These are phyloP conservation scores for Bisporella sp. DNA, from an alignment of 2,329 filamentous ascomycete genomes.

Conservation along the genomic window DNA sequence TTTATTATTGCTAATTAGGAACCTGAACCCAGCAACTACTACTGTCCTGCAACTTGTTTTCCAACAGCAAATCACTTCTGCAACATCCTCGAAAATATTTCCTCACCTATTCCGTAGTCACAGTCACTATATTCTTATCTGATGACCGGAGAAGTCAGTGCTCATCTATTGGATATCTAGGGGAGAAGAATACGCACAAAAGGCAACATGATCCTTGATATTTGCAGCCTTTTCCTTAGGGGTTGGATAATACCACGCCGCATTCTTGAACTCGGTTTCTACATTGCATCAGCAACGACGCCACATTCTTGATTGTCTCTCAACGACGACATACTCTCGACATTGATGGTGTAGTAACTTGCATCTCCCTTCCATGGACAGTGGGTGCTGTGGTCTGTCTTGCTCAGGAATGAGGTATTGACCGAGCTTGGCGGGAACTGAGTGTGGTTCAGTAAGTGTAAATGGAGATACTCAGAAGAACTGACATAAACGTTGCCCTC, in stretches of 20 bases:
- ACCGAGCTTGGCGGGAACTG: slow-evolving; percentile 34
- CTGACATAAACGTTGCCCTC: slow-evolving; percentile 42
- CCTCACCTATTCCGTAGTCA: slow-evolving; percentile 13
- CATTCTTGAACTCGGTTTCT: slow-evolving; percentile 34
- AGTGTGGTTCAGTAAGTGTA: slow-evolving; percentile 2
- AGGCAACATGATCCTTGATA: slow-evolving; percentile 39
- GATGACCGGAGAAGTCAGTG: neutral
- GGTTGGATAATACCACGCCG: slow-evolving; percentile 39
- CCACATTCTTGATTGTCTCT: neutral
- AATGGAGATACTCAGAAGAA: slow-evolving; percentile 9
- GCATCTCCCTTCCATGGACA: slow-evolving; percentile 42
- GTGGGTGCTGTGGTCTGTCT: slow-evolving; percentile 33
- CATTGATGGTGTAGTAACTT: slow-evolving; percentile 39
- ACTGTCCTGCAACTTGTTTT: too few relatives aligned
- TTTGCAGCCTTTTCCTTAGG: slow-evolving; percentile 33
- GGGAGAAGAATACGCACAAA: slow-evolving; percentile 30
- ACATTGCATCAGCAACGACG: neutral
- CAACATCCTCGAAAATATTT: neutral
- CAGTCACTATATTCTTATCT: slow-evolving; percentile 21
- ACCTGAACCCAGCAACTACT: too few relatives aligned
- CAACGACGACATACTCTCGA: slow-evolving; percentile 26
- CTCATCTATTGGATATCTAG: neutral
- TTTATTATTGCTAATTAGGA: too few relatives aligned
- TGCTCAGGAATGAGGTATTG: slow-evolving; percentile 31
- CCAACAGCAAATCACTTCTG: neutral